Percentiles rank a stretch among this genome's conserved stretches.
phyloP scores from a whole-genome alignment of 169 alveolate genomes.

The Plasmodium adleri region DNA sequence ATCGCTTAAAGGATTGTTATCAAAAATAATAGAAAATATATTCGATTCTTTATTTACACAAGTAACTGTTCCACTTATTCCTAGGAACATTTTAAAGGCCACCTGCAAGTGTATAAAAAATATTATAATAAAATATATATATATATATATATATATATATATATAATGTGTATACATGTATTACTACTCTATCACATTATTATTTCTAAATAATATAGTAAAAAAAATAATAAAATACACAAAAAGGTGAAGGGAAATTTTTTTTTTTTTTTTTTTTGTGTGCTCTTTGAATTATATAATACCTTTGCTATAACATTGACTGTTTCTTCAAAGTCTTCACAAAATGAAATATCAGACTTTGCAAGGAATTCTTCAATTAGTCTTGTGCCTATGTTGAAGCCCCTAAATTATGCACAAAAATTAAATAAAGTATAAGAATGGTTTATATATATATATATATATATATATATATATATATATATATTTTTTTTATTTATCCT shows the following conservation, averaged over 20 bases:
- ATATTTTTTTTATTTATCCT: neutral
- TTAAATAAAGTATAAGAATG: too few relatives aligned
- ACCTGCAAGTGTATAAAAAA: constrained; percentile 56
- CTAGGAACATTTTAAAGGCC: constrained; percentile 87
- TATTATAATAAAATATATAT: neutral
- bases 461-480: neutral
- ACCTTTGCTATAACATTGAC: constrained; percentile 88
- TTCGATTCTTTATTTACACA: constrained; percentile 80
- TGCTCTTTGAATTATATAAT: neutral
- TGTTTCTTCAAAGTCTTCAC: constrained; percentile 83
- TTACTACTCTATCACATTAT: too few relatives aligned
- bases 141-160: neutral
- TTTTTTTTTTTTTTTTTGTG: neutral
- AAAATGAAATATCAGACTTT: constrained; percentile 83
- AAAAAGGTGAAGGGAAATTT: neutral
- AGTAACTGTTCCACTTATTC: constrained; percentile 83
- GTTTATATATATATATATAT: too few relatives aligned
- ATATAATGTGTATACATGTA: neutral
- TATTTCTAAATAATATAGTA: too few relatives aligned
- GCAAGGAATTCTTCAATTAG: constrained; percentile 85
- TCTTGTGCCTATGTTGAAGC: constrained; percentile 82
- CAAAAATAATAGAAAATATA: constrained; percentile 80
- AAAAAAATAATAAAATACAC: too few relatives aligned
- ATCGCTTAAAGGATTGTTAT: constrained; percentile 85
- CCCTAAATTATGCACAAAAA: constrained; percentile 73